Conservation (phyloP, 176 grass and related monocot genomes). For the Phoenix roebelenii region DNA sequence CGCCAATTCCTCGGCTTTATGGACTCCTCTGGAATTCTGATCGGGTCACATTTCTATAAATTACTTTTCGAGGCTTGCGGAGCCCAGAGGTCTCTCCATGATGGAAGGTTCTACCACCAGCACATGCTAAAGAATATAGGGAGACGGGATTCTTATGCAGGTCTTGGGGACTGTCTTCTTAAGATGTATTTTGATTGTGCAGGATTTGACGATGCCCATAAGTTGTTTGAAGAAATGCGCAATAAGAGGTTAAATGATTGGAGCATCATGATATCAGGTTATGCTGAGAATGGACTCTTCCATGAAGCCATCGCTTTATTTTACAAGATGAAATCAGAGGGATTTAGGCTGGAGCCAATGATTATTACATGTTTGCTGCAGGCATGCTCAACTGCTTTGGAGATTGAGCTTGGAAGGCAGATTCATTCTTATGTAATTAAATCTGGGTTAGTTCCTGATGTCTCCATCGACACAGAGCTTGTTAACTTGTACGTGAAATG, state of each 20-base stretch:
- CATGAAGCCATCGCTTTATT: slow-evolving; percentile 7
- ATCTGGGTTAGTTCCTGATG: slow-evolving; percentile 9
- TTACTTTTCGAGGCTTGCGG: slow-evolving; percentile 10
- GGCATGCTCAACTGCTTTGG: background rate
- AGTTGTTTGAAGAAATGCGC: slow-evolving; percentile 11
- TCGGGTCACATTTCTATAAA: slow-evolving; percentile 7
- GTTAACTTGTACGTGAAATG: slow-evolving; percentile 21
- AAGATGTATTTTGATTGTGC: slow-evolving; percentile 9
- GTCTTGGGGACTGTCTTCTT: slow-evolving; percentile 13
- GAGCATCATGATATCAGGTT: slow-evolving; percentile 15
- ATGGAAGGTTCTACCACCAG: slow-evolving; percentile 17
- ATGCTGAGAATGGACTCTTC: slow-evolving; percentile 8
- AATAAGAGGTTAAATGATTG: slow-evolving; percentile 8
- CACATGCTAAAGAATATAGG: slow-evolving; percentile 13
- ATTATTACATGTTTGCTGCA: slow-evolving; percentile 8
- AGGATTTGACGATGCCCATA: slow-evolving; percentile 4
- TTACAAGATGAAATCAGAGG: background rate
- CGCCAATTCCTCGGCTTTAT: slow-evolving; percentile 11
- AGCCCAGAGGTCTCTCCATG: slow-evolving; percentile 3
- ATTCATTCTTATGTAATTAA: slow-evolving; percentile 3
- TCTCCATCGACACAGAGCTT: slow-evolving; percentile 1
- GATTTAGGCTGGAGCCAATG: slow-evolving; percentile 3
- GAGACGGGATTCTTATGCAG: background rate
- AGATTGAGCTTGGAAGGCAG: slow-evolving; percentile 13
- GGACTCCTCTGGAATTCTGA: slow-evolving; percentile 6